These are phyloP conservation scores for Pistacia vera DNA, from an alignment of 345 rosid species.

Conservation along the genomic window DNA sequence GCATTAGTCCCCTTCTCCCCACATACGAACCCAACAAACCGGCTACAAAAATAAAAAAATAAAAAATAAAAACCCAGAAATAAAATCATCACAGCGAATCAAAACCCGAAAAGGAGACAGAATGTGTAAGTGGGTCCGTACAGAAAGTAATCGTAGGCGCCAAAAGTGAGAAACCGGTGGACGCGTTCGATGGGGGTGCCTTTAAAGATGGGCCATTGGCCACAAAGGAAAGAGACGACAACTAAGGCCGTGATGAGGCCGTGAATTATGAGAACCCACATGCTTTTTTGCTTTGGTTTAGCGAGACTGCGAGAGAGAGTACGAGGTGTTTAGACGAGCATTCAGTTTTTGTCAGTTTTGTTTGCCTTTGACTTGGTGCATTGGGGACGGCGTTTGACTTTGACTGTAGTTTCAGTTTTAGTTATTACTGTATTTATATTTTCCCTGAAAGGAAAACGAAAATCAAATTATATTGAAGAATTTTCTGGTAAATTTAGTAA, in stretches of 20 bases:
- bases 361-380: not conserved
- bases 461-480: no score
- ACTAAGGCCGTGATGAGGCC: constrained; percentile 64
- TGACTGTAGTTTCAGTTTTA: not conserved
- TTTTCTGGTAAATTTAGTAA: no score
- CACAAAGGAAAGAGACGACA: constrained; percentile 82
- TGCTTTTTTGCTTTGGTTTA: constrained; percentile 8
- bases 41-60: constrained; percentile 38
- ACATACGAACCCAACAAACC: constrained; percentile 55
- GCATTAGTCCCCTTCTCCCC: constrained; percentile 62
- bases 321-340: not conserved
- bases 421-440: no score
- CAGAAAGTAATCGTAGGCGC: constrained; percentile 85
- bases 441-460: no score
- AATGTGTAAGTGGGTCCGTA: constrained; percentile 20
- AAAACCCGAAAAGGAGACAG: constrained; percentile 5
- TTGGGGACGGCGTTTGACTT: not conserved
- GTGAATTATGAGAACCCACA: constrained; percentile 84
- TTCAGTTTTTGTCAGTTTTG: no score
- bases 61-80: constrained; percentile 18
- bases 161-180: constrained; percentile 81
- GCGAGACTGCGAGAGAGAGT: not conserved
- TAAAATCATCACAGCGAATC: constrained; percentile 9
- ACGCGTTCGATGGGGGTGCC: constrained; percentile 75
- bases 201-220: constrained; percentile 95